A percentile compares a stretch with the other conserved stretches of the same genome.
Conservation (phyloP, 139 green algal genomes). For the Chlamydomonas sphaeroides region DNA sequence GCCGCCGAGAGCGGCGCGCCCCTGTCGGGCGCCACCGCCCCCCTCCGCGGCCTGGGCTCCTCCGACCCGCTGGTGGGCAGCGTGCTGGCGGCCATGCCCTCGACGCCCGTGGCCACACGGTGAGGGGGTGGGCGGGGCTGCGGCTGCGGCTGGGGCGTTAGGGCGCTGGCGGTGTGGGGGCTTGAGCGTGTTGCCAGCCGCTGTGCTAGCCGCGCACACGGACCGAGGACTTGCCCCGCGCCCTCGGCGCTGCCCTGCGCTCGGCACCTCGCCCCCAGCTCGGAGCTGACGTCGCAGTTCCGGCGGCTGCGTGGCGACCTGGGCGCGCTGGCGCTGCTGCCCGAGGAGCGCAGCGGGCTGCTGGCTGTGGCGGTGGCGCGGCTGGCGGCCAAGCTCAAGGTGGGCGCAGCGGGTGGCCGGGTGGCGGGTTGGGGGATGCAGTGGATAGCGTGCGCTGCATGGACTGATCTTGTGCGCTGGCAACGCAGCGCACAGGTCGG, state of each 20-base stretch:
- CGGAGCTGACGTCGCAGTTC: conserved; percentile 6
- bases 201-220: too few species aligned
- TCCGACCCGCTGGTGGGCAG: conserved; percentile 13
- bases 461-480: too few species aligned
- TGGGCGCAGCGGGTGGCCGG: not conserved
- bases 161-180: not conserved
- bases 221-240: too few species aligned
- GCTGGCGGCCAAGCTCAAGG: conserved; percentile 24
- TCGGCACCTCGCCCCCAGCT: too few species aligned
- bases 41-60: conserved; percentile 14
- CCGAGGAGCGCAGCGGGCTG: not conserved
- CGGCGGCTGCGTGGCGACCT: conserved; percentile 16
- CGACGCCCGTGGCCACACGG: not conserved
- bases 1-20: conserved; percentile 34
- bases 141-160: not conserved
- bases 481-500: not conserved
- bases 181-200: not conserved
- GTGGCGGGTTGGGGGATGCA: not conserved
- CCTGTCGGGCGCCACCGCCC: not conserved
- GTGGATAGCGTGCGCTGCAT: too few species aligned
- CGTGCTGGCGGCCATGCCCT: conserved; percentile 21
- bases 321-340: conserved; percentile 19
- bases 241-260: too few species aligned
- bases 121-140: not conserved
- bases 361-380: conserved; percentile 31